phyloP scores from a whole-genome alignment of 306 rosid genomes.

The Citrullus amarus region DNA sequence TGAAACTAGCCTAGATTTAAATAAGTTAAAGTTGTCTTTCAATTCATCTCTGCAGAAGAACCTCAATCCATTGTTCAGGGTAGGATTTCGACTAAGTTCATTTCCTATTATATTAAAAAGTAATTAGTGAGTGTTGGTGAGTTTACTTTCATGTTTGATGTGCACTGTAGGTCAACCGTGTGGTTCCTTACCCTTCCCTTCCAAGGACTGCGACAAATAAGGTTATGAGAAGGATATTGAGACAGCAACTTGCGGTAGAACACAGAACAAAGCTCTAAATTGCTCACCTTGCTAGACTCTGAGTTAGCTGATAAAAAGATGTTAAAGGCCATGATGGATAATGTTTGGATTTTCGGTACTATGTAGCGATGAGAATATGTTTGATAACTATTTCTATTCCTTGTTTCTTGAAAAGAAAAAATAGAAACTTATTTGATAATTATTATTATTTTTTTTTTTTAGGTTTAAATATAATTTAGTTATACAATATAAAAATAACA shows the following conservation, averaged over 20 bases:
- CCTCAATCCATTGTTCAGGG: constrained; percentile 83
- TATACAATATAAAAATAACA: too few species aligned
- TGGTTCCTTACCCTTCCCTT: constrained; percentile 43
- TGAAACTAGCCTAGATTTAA: constrained; percentile 23
- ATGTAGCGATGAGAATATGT: too few species aligned
- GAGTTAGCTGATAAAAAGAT: too few species aligned
- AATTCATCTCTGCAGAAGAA: constrained; percentile 81
- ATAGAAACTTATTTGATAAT: too few species aligned
- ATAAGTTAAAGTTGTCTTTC: constrained; percentile 40
- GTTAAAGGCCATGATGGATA: too few species aligned
- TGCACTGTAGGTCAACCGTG: constrained; percentile 53
- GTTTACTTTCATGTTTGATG: background rate
- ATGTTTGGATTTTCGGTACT: too few species aligned
- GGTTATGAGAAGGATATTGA: constrained; percentile 89
- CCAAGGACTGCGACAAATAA: constrained; percentile 89
- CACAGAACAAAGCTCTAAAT: constrained; percentile 45
- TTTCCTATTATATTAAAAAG: background rate
- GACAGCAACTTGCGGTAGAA: constrained; percentile 37
- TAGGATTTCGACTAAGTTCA: constrained; percentile 21
- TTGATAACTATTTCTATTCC: too few species aligned
- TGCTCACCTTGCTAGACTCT: background rate
- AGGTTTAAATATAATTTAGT: too few species aligned
- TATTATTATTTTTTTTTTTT: too few species aligned
- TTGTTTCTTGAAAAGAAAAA: too few species aligned
- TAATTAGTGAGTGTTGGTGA: background rate